These are phyloP conservation scores for Termitomyces sp. DNA, from an alignment of 768 basidiomycete species.

Conservation along the genomic window DNA sequence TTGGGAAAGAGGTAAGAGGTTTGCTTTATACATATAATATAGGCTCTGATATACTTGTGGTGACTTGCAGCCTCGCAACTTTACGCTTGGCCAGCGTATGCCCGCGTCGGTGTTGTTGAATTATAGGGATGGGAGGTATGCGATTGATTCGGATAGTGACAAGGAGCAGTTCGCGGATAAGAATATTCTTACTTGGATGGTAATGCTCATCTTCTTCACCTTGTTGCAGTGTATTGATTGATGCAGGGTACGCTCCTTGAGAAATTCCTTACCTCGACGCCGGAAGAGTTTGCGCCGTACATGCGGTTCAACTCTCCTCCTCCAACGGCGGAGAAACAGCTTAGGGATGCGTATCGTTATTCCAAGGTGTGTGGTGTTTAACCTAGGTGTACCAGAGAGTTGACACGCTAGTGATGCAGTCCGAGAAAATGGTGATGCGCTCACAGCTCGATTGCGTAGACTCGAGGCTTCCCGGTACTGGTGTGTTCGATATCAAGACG, in stretches of 20 bases:
- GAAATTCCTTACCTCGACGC: conserved; percentile 73
- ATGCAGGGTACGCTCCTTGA: conserved; percentile 84
- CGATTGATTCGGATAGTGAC: conserved; percentile 54
- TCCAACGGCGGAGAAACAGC: conserved; percentile 21
- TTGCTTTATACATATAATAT: background rate
- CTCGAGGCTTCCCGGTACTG: conserved; percentile 76
- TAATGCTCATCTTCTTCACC: conserved; percentile 25
- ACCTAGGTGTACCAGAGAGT: too few relatives aligned
- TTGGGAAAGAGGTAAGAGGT: conserved; percentile 52
- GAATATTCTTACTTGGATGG: conserved; percentile 78
- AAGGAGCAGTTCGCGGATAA: conserved; percentile 44
- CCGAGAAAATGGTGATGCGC: conserved; percentile 77
- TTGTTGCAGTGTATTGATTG: background rate
- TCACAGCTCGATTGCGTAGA: conserved; percentile 93
- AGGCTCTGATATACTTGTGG: background rate
- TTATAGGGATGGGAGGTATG: conserved; percentile 62
- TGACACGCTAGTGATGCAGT: conserved; percentile 28
- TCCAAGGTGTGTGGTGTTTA: conserved; percentile 54
- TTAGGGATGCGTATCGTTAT: conserved; percentile 82
- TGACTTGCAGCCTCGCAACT: conserved; percentile 24
- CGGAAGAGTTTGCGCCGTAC: conserved; percentile 58
- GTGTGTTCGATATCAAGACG: conserved; percentile 96
- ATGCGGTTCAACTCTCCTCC: conserved; percentile 36
- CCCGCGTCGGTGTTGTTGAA: conserved; percentile 70
- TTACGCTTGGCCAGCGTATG: conserved; percentile 77